phyloP scores from a whole-genome alignment of 345 rosid genomes.

The Pelargonium nanum region DNA sequence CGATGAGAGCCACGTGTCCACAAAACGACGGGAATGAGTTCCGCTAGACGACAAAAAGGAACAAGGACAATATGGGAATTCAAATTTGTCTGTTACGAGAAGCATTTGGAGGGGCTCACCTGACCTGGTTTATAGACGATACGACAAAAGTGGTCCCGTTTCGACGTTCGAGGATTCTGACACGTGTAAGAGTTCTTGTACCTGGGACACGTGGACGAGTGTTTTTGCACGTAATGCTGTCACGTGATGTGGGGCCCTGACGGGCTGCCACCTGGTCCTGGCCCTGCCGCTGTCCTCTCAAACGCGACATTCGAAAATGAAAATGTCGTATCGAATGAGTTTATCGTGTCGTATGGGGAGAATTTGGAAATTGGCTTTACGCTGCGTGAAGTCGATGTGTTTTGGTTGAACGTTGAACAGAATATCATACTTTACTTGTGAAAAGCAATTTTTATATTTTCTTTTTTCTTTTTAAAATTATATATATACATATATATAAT shows the following conservation, averaged over 20 bases:
- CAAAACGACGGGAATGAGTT: background rate
- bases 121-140: conserved; percentile 16
- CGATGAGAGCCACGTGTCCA: too few relatives aligned
- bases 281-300: conserved; percentile 21
- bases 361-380: conserved; percentile 1
- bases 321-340: background rate
- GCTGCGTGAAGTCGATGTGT: background rate
- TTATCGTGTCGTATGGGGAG: background rate
- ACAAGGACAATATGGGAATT: conserved; percentile 20
- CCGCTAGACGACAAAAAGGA: conserved; percentile 1
- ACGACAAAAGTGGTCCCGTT: conserved; percentile 24
- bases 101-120: conserved; percentile 11
- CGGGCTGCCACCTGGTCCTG: conserved; percentile 22
- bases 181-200: conserved; percentile 8
- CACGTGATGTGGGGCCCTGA: conserved; percentile 41
- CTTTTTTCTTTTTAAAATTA: background rate
- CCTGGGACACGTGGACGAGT: conserved; percentile 14
- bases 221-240: conserved; percentile 7
- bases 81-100: conserved; percentile 13
- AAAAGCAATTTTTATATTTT: conserved; percentile 2
- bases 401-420: conserved; percentile 11
- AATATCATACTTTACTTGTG: conserved; percentile 14
- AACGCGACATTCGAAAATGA: conserved; percentile 20
- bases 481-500: too few relatives aligned
- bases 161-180: conserved; percentile 11